phyloP scores from a whole-genome alignment of 2,329 filamentous ascomycete genomes.

The Albifimbria verrucaria region DNA sequence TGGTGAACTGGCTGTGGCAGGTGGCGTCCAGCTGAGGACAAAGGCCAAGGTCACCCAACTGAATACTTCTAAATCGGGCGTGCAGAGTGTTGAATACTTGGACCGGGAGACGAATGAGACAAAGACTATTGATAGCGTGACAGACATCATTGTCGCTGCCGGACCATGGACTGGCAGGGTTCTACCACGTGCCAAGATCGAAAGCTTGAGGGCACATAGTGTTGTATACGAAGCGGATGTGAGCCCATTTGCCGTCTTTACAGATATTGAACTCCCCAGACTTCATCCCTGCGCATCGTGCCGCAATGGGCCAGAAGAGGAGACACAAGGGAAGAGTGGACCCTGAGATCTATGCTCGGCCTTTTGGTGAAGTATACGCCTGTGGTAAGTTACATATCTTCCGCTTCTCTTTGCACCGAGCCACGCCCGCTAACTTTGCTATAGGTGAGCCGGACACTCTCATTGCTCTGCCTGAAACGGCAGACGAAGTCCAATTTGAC shows the following conservation, averaged over 20 bases:
- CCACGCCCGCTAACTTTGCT: slow-evolving; percentile 3
- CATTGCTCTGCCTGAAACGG: slow-evolving; percentile 71
- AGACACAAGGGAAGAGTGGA: slow-evolving; percentile 63
- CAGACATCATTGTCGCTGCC: slow-evolving; percentile 53
- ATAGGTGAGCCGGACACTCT: slow-evolving; percentile 71
- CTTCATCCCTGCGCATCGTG: slow-evolving; percentile 53
- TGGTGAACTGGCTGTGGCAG: slow-evolving; percentile 68
- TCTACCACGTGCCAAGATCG: slow-evolving; percentile 55
- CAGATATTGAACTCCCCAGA: slow-evolving; percentile 73
- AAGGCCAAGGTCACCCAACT: slow-evolving; percentile 68
- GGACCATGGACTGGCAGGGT: slow-evolving; percentile 62
- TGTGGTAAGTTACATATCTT: slow-evolving; percentile 58
- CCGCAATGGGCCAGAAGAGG: slow-evolving; percentile 45
- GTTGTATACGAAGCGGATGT: slow-evolving; percentile 64
- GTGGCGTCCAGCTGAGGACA: slow-evolving; percentile 64
- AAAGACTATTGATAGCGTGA: slow-evolving; percentile 39
- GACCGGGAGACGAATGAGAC: slow-evolving; percentile 41
- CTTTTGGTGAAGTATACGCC: slow-evolving; percentile 85
- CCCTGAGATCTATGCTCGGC: slow-evolving; percentile 91
- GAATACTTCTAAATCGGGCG: slow-evolving; percentile 45
- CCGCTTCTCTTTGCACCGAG: background rate
- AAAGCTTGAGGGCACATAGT: slow-evolving; percentile 60
- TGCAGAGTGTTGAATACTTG: slow-evolving; percentile 60
- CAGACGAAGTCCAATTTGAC: slow-evolving; percentile 74
- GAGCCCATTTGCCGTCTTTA: slow-evolving; percentile 78